Evolutionary conservation across 2,329 filamentous ascomycete species (phyloP).

Genomic region (Colletotrichum paranaense): DNA sequence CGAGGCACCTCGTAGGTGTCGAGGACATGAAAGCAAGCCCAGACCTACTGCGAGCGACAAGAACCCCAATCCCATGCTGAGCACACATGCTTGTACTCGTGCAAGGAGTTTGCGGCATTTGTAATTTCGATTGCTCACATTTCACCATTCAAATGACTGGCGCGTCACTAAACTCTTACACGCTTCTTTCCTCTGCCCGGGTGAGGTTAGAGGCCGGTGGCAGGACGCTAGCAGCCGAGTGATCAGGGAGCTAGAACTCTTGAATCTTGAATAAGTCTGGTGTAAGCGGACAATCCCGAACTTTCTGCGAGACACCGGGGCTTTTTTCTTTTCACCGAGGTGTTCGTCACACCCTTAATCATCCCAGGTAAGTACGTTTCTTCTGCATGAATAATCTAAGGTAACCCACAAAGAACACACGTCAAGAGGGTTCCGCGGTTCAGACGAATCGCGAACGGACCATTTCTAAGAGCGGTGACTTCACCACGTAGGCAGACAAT

Average conservation of each 20-base stretch:
- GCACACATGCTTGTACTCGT: too few species aligned
- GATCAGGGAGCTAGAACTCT: neutral
- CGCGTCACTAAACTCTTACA: neutral
- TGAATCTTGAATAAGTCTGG: neutral
- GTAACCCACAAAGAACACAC: neutral
- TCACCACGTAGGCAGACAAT: neutral
- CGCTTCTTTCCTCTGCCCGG: neutral
- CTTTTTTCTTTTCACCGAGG: neutral
- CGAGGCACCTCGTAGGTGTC: too few species aligned
- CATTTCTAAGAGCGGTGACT: neutral
- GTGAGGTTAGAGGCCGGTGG: neutral
- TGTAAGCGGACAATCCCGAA: conserved; percentile 16
- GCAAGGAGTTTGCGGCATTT: neutral
- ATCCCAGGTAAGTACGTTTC: neutral
- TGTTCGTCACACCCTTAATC: neutral
- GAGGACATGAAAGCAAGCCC: neutral
- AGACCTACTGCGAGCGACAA: neutral
- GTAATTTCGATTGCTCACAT: neutral
- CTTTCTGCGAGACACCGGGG: conserved; percentile 19
- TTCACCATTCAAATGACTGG: neutral
- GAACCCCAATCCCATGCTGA: neutral
- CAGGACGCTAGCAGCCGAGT: neutral
- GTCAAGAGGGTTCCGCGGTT: neutral
- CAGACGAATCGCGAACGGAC: conserved; percentile 4
- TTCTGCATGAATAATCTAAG: conserved; percentile 15